phyloP scores from a whole-genome alignment of 2,329 filamentous ascomycete genomes.

The Fusarium pseudocircinatum region DNA sequence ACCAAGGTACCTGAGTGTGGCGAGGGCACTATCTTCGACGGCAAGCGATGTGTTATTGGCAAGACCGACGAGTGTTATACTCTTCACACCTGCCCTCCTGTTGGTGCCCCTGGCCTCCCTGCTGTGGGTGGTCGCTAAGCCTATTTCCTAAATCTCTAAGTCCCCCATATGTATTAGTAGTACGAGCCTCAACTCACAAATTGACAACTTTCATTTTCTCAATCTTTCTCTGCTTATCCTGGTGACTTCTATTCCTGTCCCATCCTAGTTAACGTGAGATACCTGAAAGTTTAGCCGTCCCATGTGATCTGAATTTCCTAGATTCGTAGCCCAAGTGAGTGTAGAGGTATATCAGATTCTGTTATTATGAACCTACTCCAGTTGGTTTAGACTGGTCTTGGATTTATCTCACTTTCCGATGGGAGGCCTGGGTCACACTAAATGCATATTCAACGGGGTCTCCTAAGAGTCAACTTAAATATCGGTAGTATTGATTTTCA shows the following conservation, averaged over 20 bases:
- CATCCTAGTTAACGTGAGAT: fast-evolving
- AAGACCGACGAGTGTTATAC: conserved; percentile 14
- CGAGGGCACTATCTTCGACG: conserved; percentile 15
- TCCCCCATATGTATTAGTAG: neutral
- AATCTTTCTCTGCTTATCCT: neutral
- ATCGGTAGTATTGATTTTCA: neutral
- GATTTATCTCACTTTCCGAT: fast-evolving
- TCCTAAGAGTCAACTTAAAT: neutral
- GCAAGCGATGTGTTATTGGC: conserved; percentile 13
- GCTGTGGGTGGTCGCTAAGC: neutral
- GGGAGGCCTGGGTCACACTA: fast-evolving
- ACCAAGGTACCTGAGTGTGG: neutral
- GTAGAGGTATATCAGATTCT: neutral
- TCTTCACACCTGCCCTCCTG: conserved; percentile 3
- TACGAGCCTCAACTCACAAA: neutral
- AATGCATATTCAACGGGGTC: neutral
- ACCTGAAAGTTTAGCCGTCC: no score
- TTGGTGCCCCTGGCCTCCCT: neutral
- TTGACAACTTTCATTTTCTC: neutral
- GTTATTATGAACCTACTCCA: no score
- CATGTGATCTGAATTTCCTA: neutral
- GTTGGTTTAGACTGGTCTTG: fast-evolving
- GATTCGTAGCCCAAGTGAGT: no score
- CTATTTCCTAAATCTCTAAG: no score
- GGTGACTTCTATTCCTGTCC: neutral